phyloP scores from a whole-genome alignment of 176 grass and related monocot genomes.

The Metroxylon sagu region DNA sequence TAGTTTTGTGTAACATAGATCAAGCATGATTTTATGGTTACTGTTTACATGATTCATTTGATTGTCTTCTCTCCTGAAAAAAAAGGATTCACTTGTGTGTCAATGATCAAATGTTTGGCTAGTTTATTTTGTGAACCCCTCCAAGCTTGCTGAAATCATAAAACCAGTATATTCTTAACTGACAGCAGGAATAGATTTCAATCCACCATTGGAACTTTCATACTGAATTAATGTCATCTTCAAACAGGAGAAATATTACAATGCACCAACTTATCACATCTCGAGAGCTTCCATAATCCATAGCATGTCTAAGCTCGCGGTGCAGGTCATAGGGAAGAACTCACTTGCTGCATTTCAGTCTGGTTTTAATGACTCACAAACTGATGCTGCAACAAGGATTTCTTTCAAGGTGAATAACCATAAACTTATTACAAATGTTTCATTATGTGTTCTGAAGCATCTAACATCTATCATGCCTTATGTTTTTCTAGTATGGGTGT shows the following conservation, averaged over 20 bases:
- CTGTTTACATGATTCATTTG: too few relatives aligned
- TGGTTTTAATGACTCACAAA: constrained; percentile 61
- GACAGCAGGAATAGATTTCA: too few relatives aligned
- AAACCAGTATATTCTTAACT: too few relatives aligned
- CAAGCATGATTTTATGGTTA: too few relatives aligned
- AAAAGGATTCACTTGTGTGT: too few relatives aligned
- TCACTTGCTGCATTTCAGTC: constrained; percentile 31
- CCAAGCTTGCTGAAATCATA: too few relatives aligned
- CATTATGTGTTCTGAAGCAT: not conserved
- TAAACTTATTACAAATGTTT: not conserved
- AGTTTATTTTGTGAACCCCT: too few relatives aligned
- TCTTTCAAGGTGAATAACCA: constrained; percentile 63
- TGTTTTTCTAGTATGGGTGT: constrained; percentile 54
- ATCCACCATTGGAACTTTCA: too few relatives aligned
- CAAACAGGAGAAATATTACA: constrained; percentile 76
- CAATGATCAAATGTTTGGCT: too few relatives aligned
- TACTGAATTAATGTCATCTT: not conserved
- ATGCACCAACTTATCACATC: constrained; percentile 51
- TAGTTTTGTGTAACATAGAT: too few relatives aligned
- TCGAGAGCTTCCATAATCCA: constrained; percentile 37
- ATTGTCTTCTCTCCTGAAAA: too few relatives aligned
- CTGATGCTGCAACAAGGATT: constrained; percentile 53
- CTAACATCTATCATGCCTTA: not conserved
- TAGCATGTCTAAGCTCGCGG: constrained; percentile 42
- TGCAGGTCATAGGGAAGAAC: constrained; percentile 27